These are phyloP conservation scores for Geotrichum macrosporum DNA, from an alignment of 1,139 yeast species.

Conservation along the genomic window DNA sequence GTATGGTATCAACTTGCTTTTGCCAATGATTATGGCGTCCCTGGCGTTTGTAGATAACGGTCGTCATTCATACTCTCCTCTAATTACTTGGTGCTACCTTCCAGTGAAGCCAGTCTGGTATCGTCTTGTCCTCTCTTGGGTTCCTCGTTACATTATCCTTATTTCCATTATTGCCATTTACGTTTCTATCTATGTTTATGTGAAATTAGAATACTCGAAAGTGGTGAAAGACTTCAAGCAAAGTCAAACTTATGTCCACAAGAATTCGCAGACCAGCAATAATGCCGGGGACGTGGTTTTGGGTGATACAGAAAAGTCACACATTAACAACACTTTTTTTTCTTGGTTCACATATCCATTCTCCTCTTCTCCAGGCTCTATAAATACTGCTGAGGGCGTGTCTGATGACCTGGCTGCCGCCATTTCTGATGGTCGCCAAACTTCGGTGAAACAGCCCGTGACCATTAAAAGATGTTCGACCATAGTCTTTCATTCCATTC, in stretches of 20 bases:
- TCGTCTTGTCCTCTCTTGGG: slow-evolving; percentile 73
- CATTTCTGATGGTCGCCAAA: neutral
- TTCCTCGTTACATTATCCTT: slow-evolving; percentile 68
- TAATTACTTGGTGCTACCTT: slow-evolving; percentile 76
- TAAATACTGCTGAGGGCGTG: neutral
- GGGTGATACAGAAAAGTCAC: neutral
- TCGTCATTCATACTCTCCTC: slow-evolving; percentile 33
- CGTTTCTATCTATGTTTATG: slow-evolving; percentile 69
- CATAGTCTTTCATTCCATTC: slow-evolving; percentile 11
- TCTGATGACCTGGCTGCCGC: neutral
- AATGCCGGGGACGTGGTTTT: neutral
- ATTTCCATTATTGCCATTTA: slow-evolving; percentile 62
- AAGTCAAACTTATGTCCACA: slow-evolving; percentile 27
- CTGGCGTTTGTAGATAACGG: slow-evolving; percentile 57
- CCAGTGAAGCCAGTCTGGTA: slow-evolving; percentile 75
- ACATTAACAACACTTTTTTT: neutral
- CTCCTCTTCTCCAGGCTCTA: neutral
- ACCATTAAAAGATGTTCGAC: slow-evolving; percentile 5
- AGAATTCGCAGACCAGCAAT: slow-evolving; percentile 16
- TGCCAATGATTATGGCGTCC: slow-evolving; percentile 68
- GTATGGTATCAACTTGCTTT: slow-evolving; percentile 53
- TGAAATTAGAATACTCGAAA: slow-evolving; percentile 42
- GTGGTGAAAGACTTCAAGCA: slow-evolving; percentile 32
- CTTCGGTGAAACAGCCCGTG: slow-evolving; percentile 2
- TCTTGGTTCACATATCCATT: slow-evolving; percentile 5